Conservation (phyloP, 2,329 filamentous ascomycete genomes). For the Scleromitrula shiraiana region DNA sequence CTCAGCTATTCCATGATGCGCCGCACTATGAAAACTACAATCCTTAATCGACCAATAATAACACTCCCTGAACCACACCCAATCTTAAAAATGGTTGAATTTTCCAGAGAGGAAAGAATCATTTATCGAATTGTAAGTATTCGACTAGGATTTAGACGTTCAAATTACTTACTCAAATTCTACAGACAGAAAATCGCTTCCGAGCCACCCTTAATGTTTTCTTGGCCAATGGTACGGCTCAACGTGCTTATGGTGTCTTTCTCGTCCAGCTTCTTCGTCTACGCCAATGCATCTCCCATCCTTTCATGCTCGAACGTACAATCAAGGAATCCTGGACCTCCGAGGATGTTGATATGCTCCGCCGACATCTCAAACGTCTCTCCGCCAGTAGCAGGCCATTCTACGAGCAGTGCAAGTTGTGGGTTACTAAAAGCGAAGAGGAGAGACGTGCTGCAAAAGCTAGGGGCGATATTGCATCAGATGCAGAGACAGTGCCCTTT, state of each 20-base stretch:
- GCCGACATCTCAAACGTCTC: conserved; percentile 10
- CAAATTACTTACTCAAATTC: conserved; percentile 4
- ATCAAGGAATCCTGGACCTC: conserved; percentile 26
- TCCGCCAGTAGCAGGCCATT: conserved; percentile 13
- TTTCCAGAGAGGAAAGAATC: conserved; percentile 42
- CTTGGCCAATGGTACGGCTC: conserved; percentile 16
- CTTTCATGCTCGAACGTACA: conserved; percentile 27
- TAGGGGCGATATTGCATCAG: conserved; percentile 6
- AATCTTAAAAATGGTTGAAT: conserved; percentile 35
- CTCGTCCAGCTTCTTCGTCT: conserved; percentile 29
- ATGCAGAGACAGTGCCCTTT: conserved; percentile 16
- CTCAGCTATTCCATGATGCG: conserved; percentile 41
- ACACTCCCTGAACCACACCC: conserved; percentile 43
- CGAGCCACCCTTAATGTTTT: conserved; percentile 22
- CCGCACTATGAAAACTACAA: conserved; percentile 43
- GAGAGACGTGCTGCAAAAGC: neutral
- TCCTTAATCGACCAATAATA: conserved; percentile 46
- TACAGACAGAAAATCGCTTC: conserved; percentile 32
- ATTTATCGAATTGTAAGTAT: conserved; percentile 48
- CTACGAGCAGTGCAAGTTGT: conserved; percentile 25
- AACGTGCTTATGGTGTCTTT: conserved; percentile 20
- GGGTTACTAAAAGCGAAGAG: conserved; percentile 13
- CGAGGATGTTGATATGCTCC: conserved; percentile 21
- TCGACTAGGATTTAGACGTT: conserved; percentile 3
- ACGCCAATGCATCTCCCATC: conserved; percentile 27